Conservation (phyloP, 106 monocot species). For the Vanilla planifolia region DNA sequence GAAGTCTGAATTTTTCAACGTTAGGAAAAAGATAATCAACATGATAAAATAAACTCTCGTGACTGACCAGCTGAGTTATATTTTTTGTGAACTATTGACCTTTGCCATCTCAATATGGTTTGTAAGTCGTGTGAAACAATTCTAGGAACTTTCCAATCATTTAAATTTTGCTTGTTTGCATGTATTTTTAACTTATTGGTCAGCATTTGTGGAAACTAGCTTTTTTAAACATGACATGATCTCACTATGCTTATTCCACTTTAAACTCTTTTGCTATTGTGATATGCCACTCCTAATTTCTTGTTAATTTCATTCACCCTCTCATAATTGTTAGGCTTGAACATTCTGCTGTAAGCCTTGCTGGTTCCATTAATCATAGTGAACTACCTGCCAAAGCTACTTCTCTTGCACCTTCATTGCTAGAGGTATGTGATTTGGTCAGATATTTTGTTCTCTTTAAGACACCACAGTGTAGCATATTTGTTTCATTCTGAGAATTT, state of each 20-base stretch:
- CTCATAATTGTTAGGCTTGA: slow-evolving; percentile 44
- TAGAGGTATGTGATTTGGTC: slow-evolving; percentile 48
- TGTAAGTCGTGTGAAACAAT: not conserved
- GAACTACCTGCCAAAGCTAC: slow-evolving; percentile 37
- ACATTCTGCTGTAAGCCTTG: slow-evolving; percentile 68
- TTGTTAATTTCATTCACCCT: not conserved
- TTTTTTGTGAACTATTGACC: not conserved
- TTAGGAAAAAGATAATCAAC: not conserved
- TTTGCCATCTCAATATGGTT: not conserved
- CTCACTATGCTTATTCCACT: not conserved
- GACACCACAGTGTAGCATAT: not conserved
- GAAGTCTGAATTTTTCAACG: not conserved
- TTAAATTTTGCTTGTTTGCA: not conserved
- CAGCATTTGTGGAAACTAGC: not conserved
- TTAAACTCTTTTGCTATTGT: not conserved
- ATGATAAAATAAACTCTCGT: not conserved
- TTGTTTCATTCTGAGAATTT: not conserved
- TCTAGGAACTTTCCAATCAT: not conserved
- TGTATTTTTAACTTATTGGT: not conserved
- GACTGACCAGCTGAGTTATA: not conserved
- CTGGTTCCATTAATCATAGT: slow-evolving; percentile 74
- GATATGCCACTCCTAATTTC: not conserved
- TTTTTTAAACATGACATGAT: not conserved
- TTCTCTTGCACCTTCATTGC: slow-evolving; percentile 65
- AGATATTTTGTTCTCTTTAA: not conserved